These are phyloP conservation scores for Epichloe amarillans DNA, from an alignment of 2,329 filamentous ascomycete genomes.

Conservation along the genomic window DNA sequence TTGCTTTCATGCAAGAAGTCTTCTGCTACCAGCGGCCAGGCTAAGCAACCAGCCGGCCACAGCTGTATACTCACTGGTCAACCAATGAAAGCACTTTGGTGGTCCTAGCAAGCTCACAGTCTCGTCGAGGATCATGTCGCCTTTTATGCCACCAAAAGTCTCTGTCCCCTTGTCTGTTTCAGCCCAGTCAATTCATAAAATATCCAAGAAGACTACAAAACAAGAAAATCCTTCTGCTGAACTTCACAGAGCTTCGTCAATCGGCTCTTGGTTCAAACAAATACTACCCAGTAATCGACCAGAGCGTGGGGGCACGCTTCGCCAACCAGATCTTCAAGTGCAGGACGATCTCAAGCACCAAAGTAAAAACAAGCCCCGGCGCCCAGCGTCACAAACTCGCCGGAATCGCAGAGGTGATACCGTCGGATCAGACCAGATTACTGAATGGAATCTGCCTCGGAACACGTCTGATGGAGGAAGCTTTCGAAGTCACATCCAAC, in stretches of 20 bases:
- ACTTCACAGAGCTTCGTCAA: slow-evolving; percentile 12
- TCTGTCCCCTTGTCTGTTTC: slow-evolving; percentile 8
- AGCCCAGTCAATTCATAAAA: neutral
- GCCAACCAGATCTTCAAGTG: slow-evolving; percentile 19
- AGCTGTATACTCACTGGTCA: neutral
- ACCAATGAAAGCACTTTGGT: neutral
- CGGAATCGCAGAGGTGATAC: slow-evolving; percentile 10
- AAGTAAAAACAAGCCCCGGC: neutral
- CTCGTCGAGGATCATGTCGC: slow-evolving; percentile 9
- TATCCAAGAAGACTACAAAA: neutral
- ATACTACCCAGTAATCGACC: slow-evolving; percentile 35
- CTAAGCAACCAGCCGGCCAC: neutral
- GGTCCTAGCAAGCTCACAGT: neutral
- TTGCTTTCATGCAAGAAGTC: neutral
- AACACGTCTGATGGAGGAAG: slow-evolving; percentile 9
- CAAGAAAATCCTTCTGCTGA: neutral
- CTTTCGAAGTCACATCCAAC: neutral
- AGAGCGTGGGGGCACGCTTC: slow-evolving; percentile 36
- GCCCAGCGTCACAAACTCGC: slow-evolving; percentile 5
- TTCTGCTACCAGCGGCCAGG: neutral
- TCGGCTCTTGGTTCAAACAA: slow-evolving; percentile 28
- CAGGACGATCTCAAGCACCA: slow-evolving; percentile 6
- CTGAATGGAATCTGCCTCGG: slow-evolving; percentile 24
- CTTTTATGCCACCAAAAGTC: slow-evolving; percentile 10
- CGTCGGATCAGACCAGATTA: slow-evolving; percentile 17